A percentile compares a stretch with the other conserved stretches of the same genome.
phyloP scores from a whole-genome alignment of 768 basidiomycete species.

The Panaeolus cyanescens region DNA sequence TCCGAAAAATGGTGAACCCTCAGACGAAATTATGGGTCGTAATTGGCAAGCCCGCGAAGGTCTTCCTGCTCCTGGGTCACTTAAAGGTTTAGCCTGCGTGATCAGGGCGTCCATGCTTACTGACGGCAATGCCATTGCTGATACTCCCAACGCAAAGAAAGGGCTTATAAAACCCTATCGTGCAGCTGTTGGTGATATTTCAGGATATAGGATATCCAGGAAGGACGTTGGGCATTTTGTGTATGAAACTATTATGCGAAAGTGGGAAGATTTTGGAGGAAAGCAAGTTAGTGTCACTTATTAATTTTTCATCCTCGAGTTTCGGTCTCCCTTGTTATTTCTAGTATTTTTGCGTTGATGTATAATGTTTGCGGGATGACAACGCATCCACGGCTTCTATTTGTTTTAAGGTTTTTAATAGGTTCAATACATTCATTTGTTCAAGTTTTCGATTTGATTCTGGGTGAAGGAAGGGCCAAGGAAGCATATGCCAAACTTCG shows the following conservation, averaged over 20 bases:
- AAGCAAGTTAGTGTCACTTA: slow-evolving; percentile 55
- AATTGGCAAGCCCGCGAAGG: slow-evolving; percentile 43
- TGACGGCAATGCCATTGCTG: slow-evolving; percentile 48
- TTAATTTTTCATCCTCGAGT: too few relatives aligned
- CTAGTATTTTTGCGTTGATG: too few relatives aligned
- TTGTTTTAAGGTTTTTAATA: too few relatives aligned
- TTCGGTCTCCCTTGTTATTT: too few relatives aligned
- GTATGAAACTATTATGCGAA: slow-evolving; percentile 42
- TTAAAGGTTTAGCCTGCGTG: slow-evolving; percentile 42
- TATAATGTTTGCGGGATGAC: too few relatives aligned
- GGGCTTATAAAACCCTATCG: slow-evolving; percentile 39
- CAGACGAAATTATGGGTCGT: slow-evolving; percentile 37
- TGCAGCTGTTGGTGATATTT: slow-evolving; percentile 36
- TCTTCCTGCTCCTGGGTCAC: slow-evolving; percentile 41
- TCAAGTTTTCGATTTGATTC: too few relatives aligned
- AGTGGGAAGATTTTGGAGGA: slow-evolving; percentile 58
- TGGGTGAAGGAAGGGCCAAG: too few relatives aligned
- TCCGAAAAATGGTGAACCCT: slow-evolving; percentile 34
- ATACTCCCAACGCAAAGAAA: slow-evolving; percentile 27
- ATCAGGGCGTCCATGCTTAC: slow-evolving; percentile 58
- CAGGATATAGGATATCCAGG: slow-evolving; percentile 53
- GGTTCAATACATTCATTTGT: too few relatives aligned
- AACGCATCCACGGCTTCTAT: too few relatives aligned
- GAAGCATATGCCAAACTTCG: too few relatives aligned
- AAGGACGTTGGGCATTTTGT: slow-evolving; percentile 68